phyloP scores from a whole-genome alignment of 495 filamentous ascomycete genomes.

The Penicillium bovifimosum region DNA sequence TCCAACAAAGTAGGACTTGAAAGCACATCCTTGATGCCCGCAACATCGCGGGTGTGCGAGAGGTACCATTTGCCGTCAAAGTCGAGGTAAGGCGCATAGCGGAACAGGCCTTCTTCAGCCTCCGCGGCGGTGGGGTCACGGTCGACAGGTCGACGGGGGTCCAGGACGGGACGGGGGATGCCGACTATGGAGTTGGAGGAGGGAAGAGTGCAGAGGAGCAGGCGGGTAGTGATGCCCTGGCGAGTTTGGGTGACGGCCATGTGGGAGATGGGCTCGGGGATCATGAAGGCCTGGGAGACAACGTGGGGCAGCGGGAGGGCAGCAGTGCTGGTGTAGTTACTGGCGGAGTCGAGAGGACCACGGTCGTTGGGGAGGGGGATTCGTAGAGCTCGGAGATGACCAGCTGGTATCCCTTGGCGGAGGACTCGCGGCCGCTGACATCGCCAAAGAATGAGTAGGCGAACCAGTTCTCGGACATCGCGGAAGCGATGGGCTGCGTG shows the following conservation, averaged over 20 bases:
- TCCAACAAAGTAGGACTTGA: conserved; percentile 76
- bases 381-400: conserved; percentile 87
- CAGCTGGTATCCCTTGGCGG: conserved; percentile 79
- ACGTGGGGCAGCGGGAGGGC: conserved; percentile 56
- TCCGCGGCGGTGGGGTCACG: conserved; percentile 78
- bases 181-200: conserved; percentile 64
- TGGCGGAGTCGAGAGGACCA: conserved; percentile 61
- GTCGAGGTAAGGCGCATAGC: conserved; percentile 69
- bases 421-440: conserved; percentile 37
- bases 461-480: conserved; percentile 92
- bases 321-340: conserved; percentile 64
- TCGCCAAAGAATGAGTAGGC: conserved; percentile 79
- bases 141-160: conserved; percentile 82
- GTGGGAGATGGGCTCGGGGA: conserved; percentile 67
- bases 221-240: conserved; percentile 85
- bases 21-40: conserved; percentile 67
- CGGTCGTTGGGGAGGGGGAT: conserved; percentile 78
- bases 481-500: conserved; percentile 65
- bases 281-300: conserved; percentile 71
- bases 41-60: conserved; percentile 75
- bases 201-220: conserved; percentile 72
- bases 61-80: conserved; percentile 78
- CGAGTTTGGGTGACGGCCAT: conserved; percentile 82
- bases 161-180: conserved; percentile 71
- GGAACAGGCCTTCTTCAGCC: conserved; percentile 74